Percentiles rank a stretch among this genome's conserved stretches.
phyloP scores from a whole-genome alignment of 257 asterid species.

The Galeopsis tetrahit region DNA sequence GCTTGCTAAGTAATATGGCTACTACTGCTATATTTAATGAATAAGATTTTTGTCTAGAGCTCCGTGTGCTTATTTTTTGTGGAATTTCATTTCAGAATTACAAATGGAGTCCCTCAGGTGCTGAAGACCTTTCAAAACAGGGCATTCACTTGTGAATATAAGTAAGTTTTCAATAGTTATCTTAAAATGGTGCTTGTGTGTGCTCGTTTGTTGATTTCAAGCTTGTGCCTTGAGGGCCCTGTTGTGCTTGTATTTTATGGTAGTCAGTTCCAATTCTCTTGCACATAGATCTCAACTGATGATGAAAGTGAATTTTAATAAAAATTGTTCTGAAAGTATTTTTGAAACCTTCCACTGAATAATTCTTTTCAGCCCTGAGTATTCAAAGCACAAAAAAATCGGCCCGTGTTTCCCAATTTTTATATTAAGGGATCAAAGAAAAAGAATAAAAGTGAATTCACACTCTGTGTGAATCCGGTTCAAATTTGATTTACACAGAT shows the following conservation, averaged over 20 bases:
- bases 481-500: background rate
- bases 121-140: conserved; percentile 66
- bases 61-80: conserved; percentile 25
- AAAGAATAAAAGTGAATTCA: background rate
- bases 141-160: conserved; percentile 89
- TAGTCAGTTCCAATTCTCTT: conserved; percentile 3
- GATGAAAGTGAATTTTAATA: conserved; percentile 17
- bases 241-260: conserved; percentile 27
- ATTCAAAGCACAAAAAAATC: conserved; percentile 10
- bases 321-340: background rate
- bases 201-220: conserved; percentile 19
- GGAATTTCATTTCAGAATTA: conserved; percentile 59
- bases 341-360: conserved; percentile 16
- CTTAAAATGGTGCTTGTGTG: background rate
- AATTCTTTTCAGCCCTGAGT: conserved; percentile 11
- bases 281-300: conserved; percentile 18
- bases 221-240: conserved; percentile 19
- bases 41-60: conserved; percentile 20
- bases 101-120: conserved; percentile 76
- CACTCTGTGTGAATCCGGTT: background rate
- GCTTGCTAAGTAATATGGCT: conserved; percentile 79
- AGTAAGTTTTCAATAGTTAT: conserved; percentile 49
- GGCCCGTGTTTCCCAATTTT: background rate
- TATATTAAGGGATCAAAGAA: background rate
- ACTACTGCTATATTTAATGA: conserved; percentile 27